phyloP scores from a whole-genome alignment of 129 eudicot genomes.

The Centella asiatica region DNA sequence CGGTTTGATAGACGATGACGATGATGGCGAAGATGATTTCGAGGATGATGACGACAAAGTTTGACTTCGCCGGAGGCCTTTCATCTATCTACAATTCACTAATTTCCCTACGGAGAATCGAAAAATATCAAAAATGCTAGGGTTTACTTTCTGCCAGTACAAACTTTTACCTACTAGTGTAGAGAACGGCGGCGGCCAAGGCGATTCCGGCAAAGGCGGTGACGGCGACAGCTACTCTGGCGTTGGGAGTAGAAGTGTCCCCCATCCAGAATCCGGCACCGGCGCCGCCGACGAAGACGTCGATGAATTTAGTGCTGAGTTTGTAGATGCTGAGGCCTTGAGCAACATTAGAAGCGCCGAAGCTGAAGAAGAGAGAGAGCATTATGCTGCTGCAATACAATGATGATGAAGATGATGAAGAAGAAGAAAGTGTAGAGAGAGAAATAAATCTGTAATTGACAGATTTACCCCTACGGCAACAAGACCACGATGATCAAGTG shows the following conservation, averaged over 20 bases:
- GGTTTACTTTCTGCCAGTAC: background rate
- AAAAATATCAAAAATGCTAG: background rate
- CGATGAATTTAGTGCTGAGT: slow-evolving; percentile 8
- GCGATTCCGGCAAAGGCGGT: slow-evolving; percentile 14
- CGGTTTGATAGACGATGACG: background rate
- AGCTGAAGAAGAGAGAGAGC: slow-evolving; percentile 4
- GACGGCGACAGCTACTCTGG: slow-evolving; percentile 6
- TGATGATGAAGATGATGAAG: background rate
- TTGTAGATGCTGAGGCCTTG: background rate
- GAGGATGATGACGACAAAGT: background rate
- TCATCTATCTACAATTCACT: slow-evolving; percentile 1
- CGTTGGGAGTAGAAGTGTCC: background rate
- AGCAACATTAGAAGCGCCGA: slow-evolving; percentile 3
- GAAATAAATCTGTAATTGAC: background rate
- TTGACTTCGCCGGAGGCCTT: slow-evolving; percentile 4
- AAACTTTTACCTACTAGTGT: slow-evolving; percentile 8
- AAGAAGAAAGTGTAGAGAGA: background rate
- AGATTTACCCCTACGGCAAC: background rate
- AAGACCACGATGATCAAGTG: background rate
- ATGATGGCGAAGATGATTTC: background rate
- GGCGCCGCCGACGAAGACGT: slow-evolving; percentile 9
- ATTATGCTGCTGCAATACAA: background rate
- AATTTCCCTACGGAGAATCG: background rate
- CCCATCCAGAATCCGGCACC: slow-evolving; percentile 5
- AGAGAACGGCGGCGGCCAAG: slow-evolving; percentile 3